A percentile compares a stretch with the other conserved stretches of the same genome.
These are phyloP conservation scores for Ceratocystis variospora DNA, from an alignment of 2,329 filamentous ascomycete species.

Conservation along the genomic window DNA sequence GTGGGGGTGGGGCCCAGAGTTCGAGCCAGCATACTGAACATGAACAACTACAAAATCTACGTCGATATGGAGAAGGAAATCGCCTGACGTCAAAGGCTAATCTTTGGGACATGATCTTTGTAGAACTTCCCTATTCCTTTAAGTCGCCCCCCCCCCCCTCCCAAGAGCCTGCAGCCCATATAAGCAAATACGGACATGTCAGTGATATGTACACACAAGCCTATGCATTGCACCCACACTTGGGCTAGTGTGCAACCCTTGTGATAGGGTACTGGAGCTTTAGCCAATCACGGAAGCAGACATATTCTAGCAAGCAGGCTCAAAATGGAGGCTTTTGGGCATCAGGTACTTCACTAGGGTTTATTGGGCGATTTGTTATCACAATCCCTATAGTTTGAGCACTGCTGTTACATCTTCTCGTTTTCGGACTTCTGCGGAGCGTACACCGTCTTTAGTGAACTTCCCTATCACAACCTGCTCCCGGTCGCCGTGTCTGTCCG, in stretches of 20 bases:
- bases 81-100: not conserved
- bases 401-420: not conserved
- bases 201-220: no score
- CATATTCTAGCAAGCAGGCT: not conserved
- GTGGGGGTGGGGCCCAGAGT: not conserved
- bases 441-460: constrained; percentile 12
- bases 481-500: constrained; percentile 40
- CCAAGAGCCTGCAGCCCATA: not conserved
- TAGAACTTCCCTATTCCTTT: not conserved
- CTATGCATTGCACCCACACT: not conserved
- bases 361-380: not conserved
- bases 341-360: not conserved
- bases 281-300: not conserved
- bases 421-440: constrained; percentile 1
- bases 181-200: not conserved
- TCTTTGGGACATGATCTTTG: not conserved
- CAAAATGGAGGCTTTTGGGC: not conserved
- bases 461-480: constrained; percentile 40
- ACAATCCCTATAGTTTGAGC: constrained; percentile 10
- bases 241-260: not conserved
- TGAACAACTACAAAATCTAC: constrained; percentile 1
- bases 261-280: not conserved
- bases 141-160: not conserved
- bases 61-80: not conserved
- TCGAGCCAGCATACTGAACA: not conserved